Evolutionary conservation across 2,329 filamentous ascomycete species (phyloP), one percentile per base, ranked within the genome.

Genomic region (Leptosphaerulina australis): DNA sequence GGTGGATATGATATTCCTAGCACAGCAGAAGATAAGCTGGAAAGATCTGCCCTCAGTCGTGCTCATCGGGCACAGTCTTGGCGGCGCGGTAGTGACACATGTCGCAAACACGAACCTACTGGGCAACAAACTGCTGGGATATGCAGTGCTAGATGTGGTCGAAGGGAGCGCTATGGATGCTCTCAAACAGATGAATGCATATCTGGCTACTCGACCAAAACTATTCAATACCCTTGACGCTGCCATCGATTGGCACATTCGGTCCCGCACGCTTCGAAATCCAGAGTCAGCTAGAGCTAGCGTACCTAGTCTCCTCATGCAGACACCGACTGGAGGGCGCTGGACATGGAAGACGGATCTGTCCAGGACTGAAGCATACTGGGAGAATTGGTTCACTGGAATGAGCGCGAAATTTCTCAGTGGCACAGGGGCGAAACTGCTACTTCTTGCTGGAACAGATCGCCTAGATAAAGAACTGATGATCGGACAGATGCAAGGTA

Each of bases 401-500:
- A 79, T 97, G 63, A 96, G 90, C 71, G 84, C 83, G 63, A 96
- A 96, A 74, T 99, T 97, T 68, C 79, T 97, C 33, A 81, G 80
- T 43, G 90, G 88, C 0, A 85, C 82, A 55, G 92, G 90, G 21
- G 92, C 91, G 7, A 97, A 97, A 72, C 73, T 96, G 53, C 76
- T 97, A 40, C 75, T 97, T 41, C 81, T 97, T 24, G 93, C 92
- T 3, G 92, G 92, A 14, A 96, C 92, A 9, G 93, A 97, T 75
- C 81, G 92, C 38, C 73, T 97, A 49, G 92, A 97, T 70, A 96
- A 90, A 59, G 92, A 96, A 67, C 76, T 97, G 66, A 96, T 90
- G 72, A 96, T 97, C 71, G 92, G 92, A 12, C 92, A 97, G 75
- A 97, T 97, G 92, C 92, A 97, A 79, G 92, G 90, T 88, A 76